A percentile compares a stretch with the other conserved stretches of the same genome.
Conservation (phyloP, 2,329 filamentous ascomycete species). For the Zarea fungicola region DNA sequence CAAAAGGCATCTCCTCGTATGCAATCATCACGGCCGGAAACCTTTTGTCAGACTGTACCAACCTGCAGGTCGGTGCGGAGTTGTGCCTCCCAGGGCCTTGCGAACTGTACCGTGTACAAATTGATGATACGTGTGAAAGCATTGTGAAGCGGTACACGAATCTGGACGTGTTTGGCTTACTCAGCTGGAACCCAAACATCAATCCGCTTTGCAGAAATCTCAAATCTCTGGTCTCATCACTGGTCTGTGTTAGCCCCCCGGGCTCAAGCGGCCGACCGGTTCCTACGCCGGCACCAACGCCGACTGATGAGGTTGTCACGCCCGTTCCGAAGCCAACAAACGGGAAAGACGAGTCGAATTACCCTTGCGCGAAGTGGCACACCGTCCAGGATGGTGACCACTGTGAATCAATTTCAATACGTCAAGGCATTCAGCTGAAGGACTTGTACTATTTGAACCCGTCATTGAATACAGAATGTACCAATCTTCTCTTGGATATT, state of each 20-base stretch:
- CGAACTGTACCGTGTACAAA: no score
- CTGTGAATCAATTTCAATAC: conserved; percentile 27
- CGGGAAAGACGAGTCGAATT: neutral
- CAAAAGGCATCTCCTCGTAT: no score
- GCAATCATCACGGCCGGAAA: no score
- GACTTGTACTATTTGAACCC: conserved; percentile 32
- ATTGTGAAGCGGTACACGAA: no score
- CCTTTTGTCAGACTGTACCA: no score
- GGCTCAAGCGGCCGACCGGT: no score
- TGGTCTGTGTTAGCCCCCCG: no score
- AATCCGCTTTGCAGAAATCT: neutral
- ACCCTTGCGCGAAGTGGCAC: conserved; percentile 26
- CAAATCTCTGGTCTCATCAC: conserved; percentile 20
- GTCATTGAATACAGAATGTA: conserved; percentile 27
- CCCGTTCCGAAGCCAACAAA: neutral
- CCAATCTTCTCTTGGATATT: conserved; percentile 26
- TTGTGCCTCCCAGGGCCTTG: no score
- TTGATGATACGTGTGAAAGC: no score
- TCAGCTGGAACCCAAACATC: neutral
- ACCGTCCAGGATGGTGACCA: conserved; percentile 26
- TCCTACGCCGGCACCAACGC: neutral
- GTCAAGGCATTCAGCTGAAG: conserved; percentile 24
- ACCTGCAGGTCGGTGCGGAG: no score
- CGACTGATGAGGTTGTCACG: no score
- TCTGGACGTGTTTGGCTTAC: no score